Conservation (phyloP, 148 eudicot genomes). For the Limonium bicolor region DNA sequence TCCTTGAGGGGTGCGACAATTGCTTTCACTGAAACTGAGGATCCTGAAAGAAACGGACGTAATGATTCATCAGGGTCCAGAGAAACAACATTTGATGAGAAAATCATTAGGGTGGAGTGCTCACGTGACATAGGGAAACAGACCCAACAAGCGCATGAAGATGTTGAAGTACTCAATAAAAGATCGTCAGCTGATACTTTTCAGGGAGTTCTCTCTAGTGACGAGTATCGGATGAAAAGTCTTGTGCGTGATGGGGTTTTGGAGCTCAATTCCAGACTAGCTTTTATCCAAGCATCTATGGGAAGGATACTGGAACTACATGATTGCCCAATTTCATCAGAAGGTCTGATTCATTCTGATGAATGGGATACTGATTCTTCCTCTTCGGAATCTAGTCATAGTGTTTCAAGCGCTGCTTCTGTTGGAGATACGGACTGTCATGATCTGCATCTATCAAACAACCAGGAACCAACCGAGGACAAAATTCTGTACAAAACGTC, state of each 20-base stretch:
- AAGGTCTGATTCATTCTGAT: constrained; percentile 8
- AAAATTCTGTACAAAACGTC: no score
- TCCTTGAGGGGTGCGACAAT: constrained; percentile 43
- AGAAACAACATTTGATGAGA: constrained; percentile 5
- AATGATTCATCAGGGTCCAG: constrained; percentile 1
- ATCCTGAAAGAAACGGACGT: constrained; percentile 5
- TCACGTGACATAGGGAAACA: no score
- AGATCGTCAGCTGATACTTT: constrained; percentile 2
- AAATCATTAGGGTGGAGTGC: no score
- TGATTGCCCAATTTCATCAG: no score
- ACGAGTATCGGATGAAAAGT: constrained; percentile 9
- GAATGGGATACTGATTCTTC: constrained; percentile 11
- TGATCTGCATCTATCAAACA: background rate
- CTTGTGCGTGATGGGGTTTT: constrained; percentile 20
- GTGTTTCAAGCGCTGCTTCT: constrained; percentile 10
- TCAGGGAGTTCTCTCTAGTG: constrained; percentile 6
- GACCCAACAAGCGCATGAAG: no score
- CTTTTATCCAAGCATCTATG: constrained; percentile 10
- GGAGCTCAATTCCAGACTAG: constrained; percentile 18
- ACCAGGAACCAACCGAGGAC: no score
- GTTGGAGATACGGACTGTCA: constrained; percentile 1
- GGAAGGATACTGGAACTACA: constrained; percentile 1
- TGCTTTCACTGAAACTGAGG: constrained; percentile 36
- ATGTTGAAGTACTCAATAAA: no score
- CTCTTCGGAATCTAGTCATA: constrained; percentile 17